Evolutionary conservation across 805 yeast genomes (phyloP), one percentile per base, ranked within the genome.

Genomic region (Ogataea nakhonphanomensis): DNA sequence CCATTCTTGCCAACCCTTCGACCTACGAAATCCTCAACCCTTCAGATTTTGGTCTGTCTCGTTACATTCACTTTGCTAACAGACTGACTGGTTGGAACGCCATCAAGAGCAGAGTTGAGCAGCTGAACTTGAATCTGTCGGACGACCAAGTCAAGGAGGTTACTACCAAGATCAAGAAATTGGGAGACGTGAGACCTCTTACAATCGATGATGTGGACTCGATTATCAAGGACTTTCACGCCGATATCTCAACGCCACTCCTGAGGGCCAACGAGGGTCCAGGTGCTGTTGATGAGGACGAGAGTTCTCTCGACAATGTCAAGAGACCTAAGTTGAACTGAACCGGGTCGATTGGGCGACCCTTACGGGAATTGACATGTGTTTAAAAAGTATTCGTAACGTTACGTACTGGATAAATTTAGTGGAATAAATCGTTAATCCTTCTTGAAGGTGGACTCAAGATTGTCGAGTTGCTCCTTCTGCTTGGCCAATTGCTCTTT

Each of bases 401-500:
- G 31, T 32, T 38, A 38, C 42, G 42, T 38, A 39, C 44, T 35
- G 32, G 35, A 36, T 35, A 41, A 28, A 25, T 20, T 24, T 12
- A 24, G n/a, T 22, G 17, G 25, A 22, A 26, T 20, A 20, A n/a
- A 8, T 32, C 12, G 20, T 25, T 27, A 27, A 21, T 43, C 35
- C 27, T 51, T 48, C 44, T 74, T 72, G 52, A 80, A 61, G 58
- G 78, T 74, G 48, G 60, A 54, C 56, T 74, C 71, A 53, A 77
- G 65, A 38, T 73, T 65, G 37, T 66, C 71, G 48, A 77, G 66
- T 48, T 73, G 67, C 48, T 76, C 73, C 73, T 80, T 81, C 63
- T 81, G 93, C 69, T 84, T 73, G 65, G 81, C 78, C 64, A 89
- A 73, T 58, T 83, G 77, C 62, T 84, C 88, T 64, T 73, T 83